Evolutionary conservation across 192 early-diverging fungal species (phyloP).

Genomic region (Backusella tuberculispora): DNA sequence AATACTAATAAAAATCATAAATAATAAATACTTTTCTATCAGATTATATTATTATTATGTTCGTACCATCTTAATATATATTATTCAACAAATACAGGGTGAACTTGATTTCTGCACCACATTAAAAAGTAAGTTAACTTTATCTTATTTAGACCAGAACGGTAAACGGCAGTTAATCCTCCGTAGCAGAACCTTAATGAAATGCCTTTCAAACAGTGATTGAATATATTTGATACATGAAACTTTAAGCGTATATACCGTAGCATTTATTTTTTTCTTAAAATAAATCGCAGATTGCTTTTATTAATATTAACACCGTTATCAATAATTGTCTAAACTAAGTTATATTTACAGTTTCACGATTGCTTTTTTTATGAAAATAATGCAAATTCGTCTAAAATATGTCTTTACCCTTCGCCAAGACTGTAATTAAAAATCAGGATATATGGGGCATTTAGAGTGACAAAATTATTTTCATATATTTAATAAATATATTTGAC

Average conservation of each 20-base stretch:
- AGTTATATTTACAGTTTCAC: neutral
- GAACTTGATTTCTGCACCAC: conserved; percentile 8
- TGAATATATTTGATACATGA: neutral
- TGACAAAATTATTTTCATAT: neutral
- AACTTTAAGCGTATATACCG: neutral
- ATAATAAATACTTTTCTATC: neutral
- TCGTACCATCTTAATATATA: neutral
- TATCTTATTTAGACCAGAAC: neutral
- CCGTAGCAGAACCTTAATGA: conserved; percentile 1
- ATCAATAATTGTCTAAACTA: neutral
- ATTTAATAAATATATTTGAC: neutral
- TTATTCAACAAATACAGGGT: neutral
- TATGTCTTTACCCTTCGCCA: neutral
- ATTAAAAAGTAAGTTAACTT: conserved; percentile 11
- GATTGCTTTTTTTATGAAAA: neutral
- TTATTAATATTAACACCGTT: too few species aligned
- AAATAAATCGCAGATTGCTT: neutral
- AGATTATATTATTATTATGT: neutral
- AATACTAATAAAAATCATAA: neutral
- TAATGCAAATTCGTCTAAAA: neutral
- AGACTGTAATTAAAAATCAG: neutral
- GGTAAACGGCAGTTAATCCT: neutral
- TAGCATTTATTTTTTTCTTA: neutral
- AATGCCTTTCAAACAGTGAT: neutral
- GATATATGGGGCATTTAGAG: neutral